Evolutionary conservation across 2,329 filamentous ascomycete species (phyloP), one percentile per base, ranked within the genome.

Genomic region (Fusarium camptoceras): DNA sequence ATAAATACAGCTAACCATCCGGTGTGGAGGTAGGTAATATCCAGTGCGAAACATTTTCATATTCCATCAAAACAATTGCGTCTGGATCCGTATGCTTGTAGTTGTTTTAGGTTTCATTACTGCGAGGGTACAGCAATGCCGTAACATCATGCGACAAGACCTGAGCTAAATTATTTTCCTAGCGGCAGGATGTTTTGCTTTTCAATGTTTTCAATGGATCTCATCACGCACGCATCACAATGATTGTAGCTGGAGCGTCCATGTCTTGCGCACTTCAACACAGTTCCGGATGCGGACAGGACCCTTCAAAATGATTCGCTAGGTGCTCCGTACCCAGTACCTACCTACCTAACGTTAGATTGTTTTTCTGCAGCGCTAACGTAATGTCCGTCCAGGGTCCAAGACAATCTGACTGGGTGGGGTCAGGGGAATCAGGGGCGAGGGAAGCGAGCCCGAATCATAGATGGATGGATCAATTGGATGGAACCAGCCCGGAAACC

Each of bases 381-480:
- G 31, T 51, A 51, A 51, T 41, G 56, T 46, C 60, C 54, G 58
- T 56, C 66, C 69, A 74, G 69, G 72, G 72, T 73, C 72, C 69
- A 73, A 74, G 60, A 62, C 72, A 68, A 58, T 54, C 41, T 66
- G 39, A 66, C 47, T 66, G 55, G 37, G 48, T 54, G 55, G 42
- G 34, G 47, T 43, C 46, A 68, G 68, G 68, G 59, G 46, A 28
- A 55, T 68, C 60, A 68, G 55, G 66, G 69, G 62, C 34, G 44
- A 64, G 56, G 15, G 28, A 47, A 27, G 42, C 53, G 31, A 34
- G 10, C 34, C 34, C 34, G 34, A 22, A 49, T 22, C 3, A 24
- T 25, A 50, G 39, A 48, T 51, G 50, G 50, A 43, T 70, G 49
- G 44, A 67, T 60, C 16, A 18, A 6, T 37, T 37, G 34, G 34